These are phyloP conservation scores for Mortierella sp. DNA, from an alignment of 371 early-diverging fungal species.

Conservation along the genomic window DNA sequence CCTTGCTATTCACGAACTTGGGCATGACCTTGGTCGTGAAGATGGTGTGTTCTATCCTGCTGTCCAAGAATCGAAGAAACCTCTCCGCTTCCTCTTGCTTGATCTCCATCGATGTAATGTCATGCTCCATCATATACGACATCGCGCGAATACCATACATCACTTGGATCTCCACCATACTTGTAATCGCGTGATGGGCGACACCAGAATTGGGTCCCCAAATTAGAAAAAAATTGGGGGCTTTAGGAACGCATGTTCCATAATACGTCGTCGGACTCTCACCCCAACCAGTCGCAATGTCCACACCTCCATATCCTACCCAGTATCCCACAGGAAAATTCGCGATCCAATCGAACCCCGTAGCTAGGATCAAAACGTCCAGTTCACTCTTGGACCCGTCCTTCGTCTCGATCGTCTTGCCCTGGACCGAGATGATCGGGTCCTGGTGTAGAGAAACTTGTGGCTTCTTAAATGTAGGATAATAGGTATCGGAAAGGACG, in stretches of 20 bases:
- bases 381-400: slow-evolving; percentile 32
- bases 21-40: slow-evolving; percentile 28
- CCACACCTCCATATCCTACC: slow-evolving; percentile 26
- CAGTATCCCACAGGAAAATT: slow-evolving; percentile 28
- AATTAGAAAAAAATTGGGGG: slow-evolving; percentile 46
- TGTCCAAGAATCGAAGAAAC: slow-evolving; percentile 24
- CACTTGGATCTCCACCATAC: slow-evolving; percentile 40
- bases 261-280: slow-evolving; percentile 36
- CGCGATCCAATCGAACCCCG: slow-evolving; percentile 35
- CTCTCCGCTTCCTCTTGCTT: slow-evolving; percentile 35
- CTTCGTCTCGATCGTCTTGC: slow-evolving; percentile 20
- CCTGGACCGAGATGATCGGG: slow-evolving; percentile 16
- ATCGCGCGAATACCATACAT: slow-evolving; percentile 29
- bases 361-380: slow-evolving; percentile 40
- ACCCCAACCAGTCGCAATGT: slow-evolving; percentile 32
- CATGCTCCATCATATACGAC: slow-evolving; percentile 50
- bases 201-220: slow-evolving; percentile 48
- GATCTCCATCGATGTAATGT: slow-evolving; percentile 31
- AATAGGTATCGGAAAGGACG: slow-evolving; percentile 36
- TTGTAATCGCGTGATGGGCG: slow-evolving; percentile 29
- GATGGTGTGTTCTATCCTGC: slow-evolving; percentile 19
- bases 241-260: slow-evolving; percentile 31
- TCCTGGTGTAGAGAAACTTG: slow-evolving; percentile 31
- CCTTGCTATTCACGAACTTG: slow-evolving; percentile 26
- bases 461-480: slow-evolving; percentile 22